A percentile compares a stretch with the other conserved stretches of the same genome.
Conservation (phyloP, 2,329 filamentous ascomycete genomes). For the Aureobasidium sp. region DNA sequence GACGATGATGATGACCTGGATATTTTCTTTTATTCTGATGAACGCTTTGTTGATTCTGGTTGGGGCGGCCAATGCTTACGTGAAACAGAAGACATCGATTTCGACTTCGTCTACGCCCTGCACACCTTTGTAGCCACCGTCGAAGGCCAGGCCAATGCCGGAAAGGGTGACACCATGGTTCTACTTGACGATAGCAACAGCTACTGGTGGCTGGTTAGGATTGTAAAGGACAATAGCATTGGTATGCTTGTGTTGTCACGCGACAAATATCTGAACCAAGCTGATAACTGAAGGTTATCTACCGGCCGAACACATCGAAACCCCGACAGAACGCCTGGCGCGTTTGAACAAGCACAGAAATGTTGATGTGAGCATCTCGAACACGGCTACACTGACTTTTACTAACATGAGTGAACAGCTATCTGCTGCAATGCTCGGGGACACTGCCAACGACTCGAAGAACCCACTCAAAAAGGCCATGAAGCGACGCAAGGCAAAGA, state of each 20-base stretch:
- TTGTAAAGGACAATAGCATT: constrained; percentile 97
- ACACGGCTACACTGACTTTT: constrained; percentile 17
- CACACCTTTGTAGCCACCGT: constrained; percentile 98
- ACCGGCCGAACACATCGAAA: constrained; percentile 96
- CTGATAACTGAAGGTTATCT: constrained; percentile 62
- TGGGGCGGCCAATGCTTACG: constrained; percentile 82
- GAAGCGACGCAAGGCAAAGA: constrained; percentile 73
- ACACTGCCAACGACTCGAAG: constrained; percentile 70
- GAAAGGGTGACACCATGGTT: constrained; percentile 98
- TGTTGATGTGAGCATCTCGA: constrained; percentile 66
- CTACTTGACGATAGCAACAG: constrained; percentile 97
- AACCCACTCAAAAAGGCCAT: constrained; percentile 79
- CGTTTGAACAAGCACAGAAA: constrained; percentile 96
- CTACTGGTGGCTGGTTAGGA: constrained; percentile 97
- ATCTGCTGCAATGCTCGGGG: constrained; percentile 62
- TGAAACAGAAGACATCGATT: constrained; percentile 96
- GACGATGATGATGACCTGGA: constrained; percentile 54
- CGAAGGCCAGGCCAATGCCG: constrained; percentile 95
- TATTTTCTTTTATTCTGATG: constrained; percentile 48
- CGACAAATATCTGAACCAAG: neutral
- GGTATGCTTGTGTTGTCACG: constrained; percentile 37
- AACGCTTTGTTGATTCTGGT: constrained; percentile 60
- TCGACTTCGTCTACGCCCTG: constrained; percentile 97
- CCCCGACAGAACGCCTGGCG: constrained; percentile 86
- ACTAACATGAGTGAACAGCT: constrained; percentile 38